Percentiles rank a stretch among this genome's conserved stretches.
Evolutionary conservation across 2,329 filamentous ascomycete species (phyloP).

Genomic region (Cyphellophora attinorum): DNA sequence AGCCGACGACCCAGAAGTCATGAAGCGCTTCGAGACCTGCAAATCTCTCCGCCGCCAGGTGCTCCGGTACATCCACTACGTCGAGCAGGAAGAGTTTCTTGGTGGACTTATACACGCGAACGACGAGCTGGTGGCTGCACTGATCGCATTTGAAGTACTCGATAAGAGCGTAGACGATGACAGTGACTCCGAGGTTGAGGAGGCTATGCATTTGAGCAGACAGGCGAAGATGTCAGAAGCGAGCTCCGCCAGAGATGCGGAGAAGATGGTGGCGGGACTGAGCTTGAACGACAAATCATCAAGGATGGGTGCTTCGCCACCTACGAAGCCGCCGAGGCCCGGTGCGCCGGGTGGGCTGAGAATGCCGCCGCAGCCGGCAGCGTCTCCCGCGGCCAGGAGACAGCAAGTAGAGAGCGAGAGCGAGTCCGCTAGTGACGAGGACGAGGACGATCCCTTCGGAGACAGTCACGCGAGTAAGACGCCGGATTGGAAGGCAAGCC

Average conservation of each 20-base stretch:
- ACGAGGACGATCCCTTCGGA: slow-evolving; percentile 78
- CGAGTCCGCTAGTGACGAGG: slow-evolving; percentile 43
- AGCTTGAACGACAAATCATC: slow-evolving; percentile 30
- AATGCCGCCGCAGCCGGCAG: slow-evolving; percentile 25
- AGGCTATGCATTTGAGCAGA: slow-evolving; percentile 37
- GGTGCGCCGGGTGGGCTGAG: slow-evolving; percentile 10
- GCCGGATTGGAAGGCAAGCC: slow-evolving; percentile 22
- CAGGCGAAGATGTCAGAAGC: slow-evolving; percentile 15
- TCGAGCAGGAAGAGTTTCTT: slow-evolving; percentile 85
- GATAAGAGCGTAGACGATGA: slow-evolving; percentile 56
- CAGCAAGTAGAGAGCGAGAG: slow-evolving; percentile 50
- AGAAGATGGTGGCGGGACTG: slow-evolving; percentile 36
- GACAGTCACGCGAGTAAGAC: slow-evolving; percentile 65
- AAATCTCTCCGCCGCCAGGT: slow-evolving; percentile 78
- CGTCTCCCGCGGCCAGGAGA: slow-evolving; percentile 20
- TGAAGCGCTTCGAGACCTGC: slow-evolving; percentile 73
- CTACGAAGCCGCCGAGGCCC: slow-evolving; percentile 37
- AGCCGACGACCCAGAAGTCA: slow-evolving; percentile 68
- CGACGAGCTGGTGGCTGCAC: slow-evolving; percentile 83
- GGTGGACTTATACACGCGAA: slow-evolving; percentile 88
- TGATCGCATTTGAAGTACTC: slow-evolving; percentile 91
- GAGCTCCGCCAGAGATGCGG: slow-evolving; percentile 19
- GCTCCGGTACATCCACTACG: slow-evolving; percentile 81
- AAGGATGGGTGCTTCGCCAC: slow-evolving; percentile 22
- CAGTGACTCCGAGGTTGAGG: slow-evolving; percentile 51